Percentiles rank a stretch among this genome's conserved stretches.
phyloP scores from a whole-genome alignment of 305 asterid genomes.

The Plantago lanceolata region DNA sequence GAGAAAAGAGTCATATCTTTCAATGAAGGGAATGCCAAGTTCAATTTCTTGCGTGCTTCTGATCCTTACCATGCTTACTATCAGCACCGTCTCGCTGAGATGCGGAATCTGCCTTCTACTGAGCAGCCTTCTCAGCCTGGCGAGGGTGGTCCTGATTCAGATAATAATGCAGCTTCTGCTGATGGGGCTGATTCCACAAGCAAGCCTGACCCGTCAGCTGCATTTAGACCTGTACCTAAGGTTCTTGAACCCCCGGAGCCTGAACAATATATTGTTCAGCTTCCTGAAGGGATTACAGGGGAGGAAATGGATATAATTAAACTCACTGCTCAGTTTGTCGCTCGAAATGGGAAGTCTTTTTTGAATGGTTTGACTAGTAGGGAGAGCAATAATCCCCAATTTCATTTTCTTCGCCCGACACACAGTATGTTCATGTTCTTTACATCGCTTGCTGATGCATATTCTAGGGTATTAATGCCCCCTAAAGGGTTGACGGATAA shows the following conservation, averaged over 20 bases:
- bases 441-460: constrained; percentile 92
- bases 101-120: constrained; percentile 53
- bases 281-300: constrained; percentile 90
- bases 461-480: constrained; percentile 85
- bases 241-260: constrained; percentile 93
- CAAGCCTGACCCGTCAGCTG: constrained; percentile 67
- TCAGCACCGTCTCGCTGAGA: constrained; percentile 77
- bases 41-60: constrained; percentile 61
- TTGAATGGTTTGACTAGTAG: constrained; percentile 81
- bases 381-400: constrained; percentile 77
- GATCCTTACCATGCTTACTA: constrained; percentile 95
- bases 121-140: constrained; percentile 34
- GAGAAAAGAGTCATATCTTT: constrained; percentile 73
- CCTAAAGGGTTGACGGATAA: constrained; percentile 63
- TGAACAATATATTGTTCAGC: constrained; percentile 76
- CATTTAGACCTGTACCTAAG: constrained; percentile 52
- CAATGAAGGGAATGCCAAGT: constrained; percentile 85
- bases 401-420: constrained; percentile 83
- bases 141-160: constrained; percentile 45
- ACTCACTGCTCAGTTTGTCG: constrained; percentile 89
- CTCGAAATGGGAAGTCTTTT: constrained; percentile 77
- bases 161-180: constrained; percentile 28
- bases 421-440: constrained; percentile 96
- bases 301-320: constrained; percentile 87
- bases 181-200: constrained; percentile 41